Base-by-base conservation (phyloP, 176 grass and related monocot genomes). In the Leersia perrieri region DNA sequence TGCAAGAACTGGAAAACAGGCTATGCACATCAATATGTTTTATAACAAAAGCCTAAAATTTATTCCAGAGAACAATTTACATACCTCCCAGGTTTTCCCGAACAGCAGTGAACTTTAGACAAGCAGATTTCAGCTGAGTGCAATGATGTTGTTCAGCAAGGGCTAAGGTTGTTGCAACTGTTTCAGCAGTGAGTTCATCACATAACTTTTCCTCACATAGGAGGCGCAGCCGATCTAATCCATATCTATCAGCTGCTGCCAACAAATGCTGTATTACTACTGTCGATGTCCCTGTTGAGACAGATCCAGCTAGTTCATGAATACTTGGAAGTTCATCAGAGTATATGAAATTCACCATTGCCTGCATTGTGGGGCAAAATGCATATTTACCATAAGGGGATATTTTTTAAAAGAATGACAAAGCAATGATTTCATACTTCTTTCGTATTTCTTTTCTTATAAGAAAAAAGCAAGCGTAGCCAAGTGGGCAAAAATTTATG, bases 71-170 rank as follows among this genome's bases (percentile, higher is more conserved):
- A 78, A 55, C 33, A 60, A 20, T 75, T 82, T 61, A 62, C 66
- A 69, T 71, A 97, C 94, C 94, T 89, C 88, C 86, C 33, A 97
- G 74, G 83, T 93, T 97, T 75, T 83, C 68, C 55, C 77, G 72
- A 78, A 83, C 60, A 18, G 91, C 94, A 23, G 77, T 87, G 31
- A 93, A 97, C 75, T 82, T 90, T 29, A 97, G 88, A 81, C 94
- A 97, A 13, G 87, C 86, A 55, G 86, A 84, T 73, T 97, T 97
- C 66, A 97, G 78, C 38, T 89, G 83, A 76, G 89, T 18, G 73
- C 91, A 97, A 66, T 93, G 88, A 71, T 97, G 91, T 60, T 93
- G 94, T 80, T 97, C 94, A 42, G 94, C 94, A 26, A 97, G 84
- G 73, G 91, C 94, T 66, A 97, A 82, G 9, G 94, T 97, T 73